A percentile compares a stretch with the other conserved stretches of the same genome.
Conservation (phyloP, 163 green algal genomes). For the Chloromonas sp. region DNA sequence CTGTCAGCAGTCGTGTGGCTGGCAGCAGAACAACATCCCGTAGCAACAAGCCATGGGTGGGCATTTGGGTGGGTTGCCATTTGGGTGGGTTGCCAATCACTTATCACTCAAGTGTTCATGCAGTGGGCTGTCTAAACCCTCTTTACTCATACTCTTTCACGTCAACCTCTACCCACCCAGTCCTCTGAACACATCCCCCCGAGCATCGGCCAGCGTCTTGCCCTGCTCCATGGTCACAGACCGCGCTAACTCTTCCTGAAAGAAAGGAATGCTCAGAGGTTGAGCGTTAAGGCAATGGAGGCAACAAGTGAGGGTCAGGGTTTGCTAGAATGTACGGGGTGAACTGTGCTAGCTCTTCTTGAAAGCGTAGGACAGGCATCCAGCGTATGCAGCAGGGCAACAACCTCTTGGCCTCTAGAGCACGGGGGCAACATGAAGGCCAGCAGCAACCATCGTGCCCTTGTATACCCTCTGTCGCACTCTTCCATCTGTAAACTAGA, state of each 20-base stretch:
- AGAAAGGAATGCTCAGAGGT: background rate
- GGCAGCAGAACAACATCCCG: background rate
- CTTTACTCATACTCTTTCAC: background rate
- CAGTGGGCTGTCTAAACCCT: background rate
- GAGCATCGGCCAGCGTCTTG: conserved; percentile 93
- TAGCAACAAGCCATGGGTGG: conserved; percentile 7
- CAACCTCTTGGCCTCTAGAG: too few relatives aligned
- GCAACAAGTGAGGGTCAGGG: too few relatives aligned
- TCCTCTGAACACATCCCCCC: conserved; percentile 90
- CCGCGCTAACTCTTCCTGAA: conserved; percentile 80
- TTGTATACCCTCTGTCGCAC: too few relatives aligned
- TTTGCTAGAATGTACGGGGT: too few relatives aligned
- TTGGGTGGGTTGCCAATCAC: too few relatives aligned
- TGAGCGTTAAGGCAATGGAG: too few relatives aligned
- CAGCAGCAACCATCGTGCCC: background rate
- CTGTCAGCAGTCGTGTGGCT: background rate
- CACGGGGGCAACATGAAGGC: background rate
- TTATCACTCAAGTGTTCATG: too few relatives aligned
- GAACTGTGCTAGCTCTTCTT: too few relatives aligned
- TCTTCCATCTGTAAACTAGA: too few relatives aligned
- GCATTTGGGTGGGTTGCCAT: background rate
- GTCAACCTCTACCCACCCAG: conserved; percentile 27
- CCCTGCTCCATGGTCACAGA: conserved; percentile 88
- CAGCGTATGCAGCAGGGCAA: too few relatives aligned
- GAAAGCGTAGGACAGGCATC: too few relatives aligned